Percentiles rank a stretch among this genome's conserved stretches.
phyloP scores from a whole-genome alignment of 176 grass and related monocot genomes.

The Carex pumila region DNA sequence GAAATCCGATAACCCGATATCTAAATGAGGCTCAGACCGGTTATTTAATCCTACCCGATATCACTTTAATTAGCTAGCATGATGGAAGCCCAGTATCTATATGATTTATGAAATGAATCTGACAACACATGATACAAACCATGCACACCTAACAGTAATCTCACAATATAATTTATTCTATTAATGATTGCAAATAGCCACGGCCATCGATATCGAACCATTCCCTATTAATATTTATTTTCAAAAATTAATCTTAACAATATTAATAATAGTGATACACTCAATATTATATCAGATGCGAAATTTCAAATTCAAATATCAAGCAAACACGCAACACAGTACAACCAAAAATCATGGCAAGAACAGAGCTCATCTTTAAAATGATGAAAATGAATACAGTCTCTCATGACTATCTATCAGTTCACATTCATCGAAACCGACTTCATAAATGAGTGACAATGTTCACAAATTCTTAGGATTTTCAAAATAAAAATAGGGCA shows the following conservation, averaged over 20 bases:
- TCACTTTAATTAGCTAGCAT: too few species aligned
- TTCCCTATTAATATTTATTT: background rate
- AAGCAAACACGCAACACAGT: background rate
- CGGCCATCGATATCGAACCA: background rate
- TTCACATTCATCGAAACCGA: constrained; percentile 55
- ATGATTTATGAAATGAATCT: background rate
- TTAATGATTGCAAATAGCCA: background rate
- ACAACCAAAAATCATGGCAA: constrained; percentile 70
- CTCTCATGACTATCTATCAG: constrained; percentile 42
- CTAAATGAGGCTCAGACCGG: too few species aligned
- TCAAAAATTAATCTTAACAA: background rate
- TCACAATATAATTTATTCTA: background rate
- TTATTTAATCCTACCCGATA: too few species aligned
- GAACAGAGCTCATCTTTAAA: constrained; percentile 53
- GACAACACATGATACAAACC: constrained; percentile 9
- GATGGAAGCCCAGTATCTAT: too few species aligned
- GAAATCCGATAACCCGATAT: too few species aligned
- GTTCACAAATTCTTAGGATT: constrained; percentile 65
- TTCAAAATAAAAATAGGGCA: constrained; percentile 52
- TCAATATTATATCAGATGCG: background rate
- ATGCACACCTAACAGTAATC: background rate
- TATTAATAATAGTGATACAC: background rate
- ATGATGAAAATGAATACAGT: constrained; percentile 73
- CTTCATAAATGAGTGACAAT: constrained; percentile 77
- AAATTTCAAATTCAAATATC: background rate